Percentiles rank a stretch among this genome's conserved stretches.
phyloP scores from a whole-genome alignment of 106 monocot species.

The Apostasia shenzhenica region DNA sequence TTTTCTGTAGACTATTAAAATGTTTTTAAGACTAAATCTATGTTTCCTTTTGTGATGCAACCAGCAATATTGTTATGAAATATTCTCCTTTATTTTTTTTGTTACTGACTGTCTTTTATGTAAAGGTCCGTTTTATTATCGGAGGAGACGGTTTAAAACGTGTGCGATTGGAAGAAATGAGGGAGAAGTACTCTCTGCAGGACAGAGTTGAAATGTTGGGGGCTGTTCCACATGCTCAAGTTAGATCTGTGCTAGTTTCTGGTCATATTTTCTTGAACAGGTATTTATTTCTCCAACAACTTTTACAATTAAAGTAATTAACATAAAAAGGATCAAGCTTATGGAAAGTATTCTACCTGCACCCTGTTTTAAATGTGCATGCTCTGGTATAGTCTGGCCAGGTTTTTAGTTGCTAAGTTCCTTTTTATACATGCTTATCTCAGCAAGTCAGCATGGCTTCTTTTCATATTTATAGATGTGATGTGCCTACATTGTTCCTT shows the following conservation, averaged over 20 bases:
- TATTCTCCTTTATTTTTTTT: background rate
- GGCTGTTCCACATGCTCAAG: constrained; percentile 95
- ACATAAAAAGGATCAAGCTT: too few relatives aligned
- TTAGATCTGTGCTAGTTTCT: constrained; percentile 75
- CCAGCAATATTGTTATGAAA: background rate
- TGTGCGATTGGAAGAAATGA: constrained; percentile 95
- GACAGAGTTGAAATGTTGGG: constrained; percentile 95
- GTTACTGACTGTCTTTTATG: constrained; percentile 6
- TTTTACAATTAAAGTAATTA: background rate
- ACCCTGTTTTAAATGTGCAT: too few relatives aligned
- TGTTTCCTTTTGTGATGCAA: too few relatives aligned
- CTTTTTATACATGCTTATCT: too few relatives aligned
- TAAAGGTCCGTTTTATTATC: constrained; percentile 85
- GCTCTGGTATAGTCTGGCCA: too few relatives aligned
- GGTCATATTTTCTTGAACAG: constrained; percentile 97
- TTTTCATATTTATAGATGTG: too few relatives aligned
- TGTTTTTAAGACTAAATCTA: too few relatives aligned
- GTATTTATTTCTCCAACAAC: constrained; percentile 20
- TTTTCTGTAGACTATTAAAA: too few relatives aligned
- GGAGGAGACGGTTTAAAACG: constrained; percentile 98
- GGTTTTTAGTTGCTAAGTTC: too few relatives aligned
- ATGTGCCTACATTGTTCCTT: too few relatives aligned
- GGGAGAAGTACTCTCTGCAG: constrained; percentile 94
- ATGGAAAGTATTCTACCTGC: too few relatives aligned
- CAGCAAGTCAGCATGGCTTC: too few relatives aligned